These are phyloP conservation scores for Diaporthe vaccinii DNA, from an alignment of 2,329 filamentous ascomycete genomes.

Conservation along the genomic window DNA sequence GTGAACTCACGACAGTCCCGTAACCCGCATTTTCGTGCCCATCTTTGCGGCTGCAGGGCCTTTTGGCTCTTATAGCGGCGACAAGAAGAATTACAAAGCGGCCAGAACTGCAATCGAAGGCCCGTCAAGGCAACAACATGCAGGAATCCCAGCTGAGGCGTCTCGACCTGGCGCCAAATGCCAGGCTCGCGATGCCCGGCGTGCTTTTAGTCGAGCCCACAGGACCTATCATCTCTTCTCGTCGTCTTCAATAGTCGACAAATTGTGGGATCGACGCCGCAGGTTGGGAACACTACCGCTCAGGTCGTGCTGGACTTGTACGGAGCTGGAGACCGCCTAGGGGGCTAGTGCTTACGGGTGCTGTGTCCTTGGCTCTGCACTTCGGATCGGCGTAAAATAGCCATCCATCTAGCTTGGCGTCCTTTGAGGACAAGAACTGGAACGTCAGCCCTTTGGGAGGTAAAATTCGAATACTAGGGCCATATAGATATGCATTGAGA, in stretches of 20 bases:
- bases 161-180: not conserved
- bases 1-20: not conserved
- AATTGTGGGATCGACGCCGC: not conserved
- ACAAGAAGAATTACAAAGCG: not conserved
- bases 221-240: not conserved
- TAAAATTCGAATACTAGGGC: not conserved
- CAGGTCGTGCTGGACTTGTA: not conserved
- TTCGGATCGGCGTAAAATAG: not conserved
- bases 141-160: not conserved
- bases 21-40: not conserved
- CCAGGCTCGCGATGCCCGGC: not conserved
- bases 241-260: not conserved
- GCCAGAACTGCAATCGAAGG: not conserved
- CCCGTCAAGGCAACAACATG: not conserved
- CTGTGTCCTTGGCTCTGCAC: not conserved
- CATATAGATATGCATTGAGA: not conserved
- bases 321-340: not conserved
- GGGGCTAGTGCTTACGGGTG: not conserved
- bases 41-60: not conserved
- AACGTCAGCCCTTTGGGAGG: not conserved
- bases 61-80: not conserved
- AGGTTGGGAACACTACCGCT: not conserved
- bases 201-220: not conserved
- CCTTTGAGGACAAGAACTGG: not conserved
- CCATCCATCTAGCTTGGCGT: not conserved